Evolutionary conservation across 352 stramenopile genomes (phyloP), one percentile per base, ranked within the genome.

Genomic region (Globisporangium cystogenes): DNA sequence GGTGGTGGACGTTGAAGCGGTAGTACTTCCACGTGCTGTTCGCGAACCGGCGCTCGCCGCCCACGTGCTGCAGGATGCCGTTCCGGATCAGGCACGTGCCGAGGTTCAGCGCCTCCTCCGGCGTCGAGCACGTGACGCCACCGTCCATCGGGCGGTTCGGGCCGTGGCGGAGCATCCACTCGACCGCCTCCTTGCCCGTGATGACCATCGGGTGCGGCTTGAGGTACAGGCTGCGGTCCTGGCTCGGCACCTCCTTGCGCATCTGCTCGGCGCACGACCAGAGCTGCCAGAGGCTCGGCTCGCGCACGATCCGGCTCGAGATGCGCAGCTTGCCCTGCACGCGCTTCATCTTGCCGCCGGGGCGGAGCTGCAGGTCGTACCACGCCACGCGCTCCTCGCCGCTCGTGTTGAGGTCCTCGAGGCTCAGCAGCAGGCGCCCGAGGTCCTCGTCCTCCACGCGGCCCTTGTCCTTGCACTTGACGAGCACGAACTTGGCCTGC

Each of bases 21-120:
- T 95, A 95, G 51, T 95, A 95, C 54, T 91, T 92, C 76, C 80
- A 93, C 49, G 80, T 84, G 51, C 74, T 90, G 60, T 87, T 93
- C 8, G 76, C 68, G 50, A 93, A 93, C 23, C 78, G 73, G 18
- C 63, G 64, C 20, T 90, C 81, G 23, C 80, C 82, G 21, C 82
- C 88, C 3, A 91, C 76, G 24, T 92, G 78, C 33, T 77, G 73
- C 31, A 95, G 63, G 18, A 95, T 70, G 2, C 75, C 74, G 33
- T 76, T 82, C 4, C 81, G 79, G 44, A 95, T 64, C 3, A 90
- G 52, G 31, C 77, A 83, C 33, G 68, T 87, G 21, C 82, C 84
- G 3, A 95, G 59, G n/a, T 91, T 53, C 50, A 88, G 69, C 10
- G 82, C 84, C 48, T 95, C 84, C 65, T 95, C 84, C 5, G 82